Conservation (phyloP, 73 alveolate genomes). For the Paramecium tetraurelia region DNA sequence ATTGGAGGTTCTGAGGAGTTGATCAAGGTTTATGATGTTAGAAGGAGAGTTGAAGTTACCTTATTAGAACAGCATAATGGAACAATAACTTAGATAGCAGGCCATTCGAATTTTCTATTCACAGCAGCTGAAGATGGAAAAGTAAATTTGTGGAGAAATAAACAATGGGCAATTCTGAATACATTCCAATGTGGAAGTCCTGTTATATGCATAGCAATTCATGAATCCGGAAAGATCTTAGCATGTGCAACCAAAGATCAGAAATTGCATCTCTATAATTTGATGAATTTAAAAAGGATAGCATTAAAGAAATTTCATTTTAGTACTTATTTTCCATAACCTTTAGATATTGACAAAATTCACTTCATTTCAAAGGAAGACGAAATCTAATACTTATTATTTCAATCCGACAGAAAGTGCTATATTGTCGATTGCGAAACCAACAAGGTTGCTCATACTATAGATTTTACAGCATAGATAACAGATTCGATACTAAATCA, state of each 20-base stretch:
- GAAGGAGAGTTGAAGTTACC: background rate
- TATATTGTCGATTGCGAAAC: slow-evolving; percentile 25
- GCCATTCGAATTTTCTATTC: background rate
- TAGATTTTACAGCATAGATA: background rate
- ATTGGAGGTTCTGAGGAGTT: slow-evolving; percentile 40
- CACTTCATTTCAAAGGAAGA: background rate
- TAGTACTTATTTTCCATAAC: background rate
- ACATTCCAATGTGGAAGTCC: background rate
- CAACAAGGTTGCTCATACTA: background rate
- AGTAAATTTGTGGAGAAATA: background rate
- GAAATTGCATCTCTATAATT: background rate
- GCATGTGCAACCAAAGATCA: background rate
- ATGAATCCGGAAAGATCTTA: background rate
- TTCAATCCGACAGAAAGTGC: background rate
- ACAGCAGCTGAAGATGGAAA: slow-evolving; percentile 26
- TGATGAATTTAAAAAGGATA: slow-evolving; percentile 6
- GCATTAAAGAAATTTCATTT: slow-evolving; percentile 7
- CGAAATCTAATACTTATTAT: background rate
- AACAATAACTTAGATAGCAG: background rate
- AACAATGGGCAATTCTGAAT: background rate
- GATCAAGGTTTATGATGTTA: slow-evolving; percentile 30
- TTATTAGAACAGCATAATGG: slow-evolving; percentile 31
- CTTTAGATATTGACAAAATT: background rate
- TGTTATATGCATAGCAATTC: background rate
- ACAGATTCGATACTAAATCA: background rate